Evolutionary conservation across 1,139 yeast species (phyloP), one percentile per base, ranked within the genome.

Genomic region (Lodderomyces orthopsilosis): DNA sequence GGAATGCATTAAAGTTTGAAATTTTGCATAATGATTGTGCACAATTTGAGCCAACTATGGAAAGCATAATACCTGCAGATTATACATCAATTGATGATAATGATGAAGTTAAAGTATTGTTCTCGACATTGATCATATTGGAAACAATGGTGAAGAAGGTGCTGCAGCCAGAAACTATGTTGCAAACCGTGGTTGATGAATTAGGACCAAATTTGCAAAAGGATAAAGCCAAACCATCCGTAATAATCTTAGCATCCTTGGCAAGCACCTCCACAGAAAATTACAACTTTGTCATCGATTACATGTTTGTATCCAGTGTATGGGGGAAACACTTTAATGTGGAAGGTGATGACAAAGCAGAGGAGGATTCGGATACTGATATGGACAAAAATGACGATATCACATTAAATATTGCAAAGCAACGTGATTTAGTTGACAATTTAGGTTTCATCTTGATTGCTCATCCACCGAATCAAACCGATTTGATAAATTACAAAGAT

Each of bases 1-100:
- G 97, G 96, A 85, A 87, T 51, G 89, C 95, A 0, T 68, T 93
- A 41, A 93, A 91, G 58, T 90, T 81, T 59, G 97, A 93, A 58
- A 75, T 93, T 21, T 68, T 91, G 47, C 96, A 91, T 60, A 82
- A 83, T 38, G 87, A 84, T 43, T 61, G 70, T 13, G 64, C 70
- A 19, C 52, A 62, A 4, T 68, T 72, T 48, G 56, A 56, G 28
- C 61, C 74, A 2, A 52, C 56, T 13, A 52, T 37, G 15, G 39
- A 36, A 33, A 28, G 51, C 1, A 53, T 71, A 6, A 55, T 68
- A 13, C 72, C 75, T 0, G 55, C 57, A 10, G 60, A 67, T 41
- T 61, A 65, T 39, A 57, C 57, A 4, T 44, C 48, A 1, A 53
- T 65, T n/a, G 69, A 67, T 21, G 74, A 71, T 46, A 50, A 59